Conservation (phyloP, 306 rosid species). For the Biancaea sappan region DNA sequence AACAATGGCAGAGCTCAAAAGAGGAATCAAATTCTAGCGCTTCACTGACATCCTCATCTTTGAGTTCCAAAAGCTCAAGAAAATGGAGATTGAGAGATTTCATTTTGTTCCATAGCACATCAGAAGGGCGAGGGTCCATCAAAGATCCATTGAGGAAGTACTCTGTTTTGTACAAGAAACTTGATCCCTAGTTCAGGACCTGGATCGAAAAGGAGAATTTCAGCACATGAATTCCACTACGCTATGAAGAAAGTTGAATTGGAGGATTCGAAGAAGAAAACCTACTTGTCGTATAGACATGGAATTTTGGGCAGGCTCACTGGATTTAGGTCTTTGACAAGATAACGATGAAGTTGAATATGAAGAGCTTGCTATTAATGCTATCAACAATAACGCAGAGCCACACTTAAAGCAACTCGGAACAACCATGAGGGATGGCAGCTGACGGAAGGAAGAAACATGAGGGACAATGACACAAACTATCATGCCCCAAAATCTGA, state of each 20-base stretch:
- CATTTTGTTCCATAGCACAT: constrained; percentile 79
- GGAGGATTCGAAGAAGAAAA: constrained; percentile 76
- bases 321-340: constrained; percentile 59
- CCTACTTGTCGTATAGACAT: constrained; percentile 84
- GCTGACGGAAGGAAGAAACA: no score
- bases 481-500: no score
- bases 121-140: constrained; percentile 77
- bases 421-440: no score
- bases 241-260: constrained; percentile 72
- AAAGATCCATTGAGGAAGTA: constrained; percentile 68
- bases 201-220: constrained; percentile 46
- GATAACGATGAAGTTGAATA: background rate
- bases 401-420: no score
- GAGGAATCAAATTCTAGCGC: constrained; percentile 12
- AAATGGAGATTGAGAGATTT: constrained; percentile 83
- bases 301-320: constrained; percentile 78
- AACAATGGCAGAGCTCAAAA: constrained; percentile 36
- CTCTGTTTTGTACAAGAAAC: constrained; percentile 39
- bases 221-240: constrained; percentile 80
- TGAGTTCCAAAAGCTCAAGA: constrained; percentile 48
- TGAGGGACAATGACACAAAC: no score
- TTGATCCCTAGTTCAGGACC: constrained; percentile 39
- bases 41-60: background rate
- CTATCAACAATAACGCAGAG: no score
- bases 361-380: no score